Conservation (phyloP, 768 basidiomycete genomes). For the Amanita molliuscula region DNA sequence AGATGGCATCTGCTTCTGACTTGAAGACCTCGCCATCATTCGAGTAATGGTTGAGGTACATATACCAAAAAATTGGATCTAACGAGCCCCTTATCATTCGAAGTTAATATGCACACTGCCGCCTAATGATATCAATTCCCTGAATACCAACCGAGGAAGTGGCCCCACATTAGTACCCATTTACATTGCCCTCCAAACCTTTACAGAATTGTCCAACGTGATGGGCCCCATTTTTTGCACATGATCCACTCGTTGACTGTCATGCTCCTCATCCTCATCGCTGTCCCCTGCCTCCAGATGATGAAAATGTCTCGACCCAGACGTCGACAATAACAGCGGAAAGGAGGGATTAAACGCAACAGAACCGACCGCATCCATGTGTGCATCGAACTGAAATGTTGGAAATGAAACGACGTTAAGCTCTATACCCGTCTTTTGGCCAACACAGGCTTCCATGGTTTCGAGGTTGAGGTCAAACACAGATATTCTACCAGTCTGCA, state of each 20-base stretch:
- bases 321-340: conserved; percentile 49
- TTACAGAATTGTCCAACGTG: conserved; percentile 22
- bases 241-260: background rate
- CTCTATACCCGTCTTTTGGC: background rate
- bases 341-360: conserved; percentile 63
- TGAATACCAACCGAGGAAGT: too few species aligned
- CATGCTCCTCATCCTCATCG: conserved; percentile 5
- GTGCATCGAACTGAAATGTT: conserved; percentile 35
- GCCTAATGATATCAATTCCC: too few species aligned
- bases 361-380: conserved; percentile 66
- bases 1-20: too few species aligned
- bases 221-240: conserved; percentile 10
- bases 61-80: too few species aligned
- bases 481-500: conserved; percentile 40
- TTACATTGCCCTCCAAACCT: conserved; percentile 16
- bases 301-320: conserved; percentile 70
- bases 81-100: too few species aligned
- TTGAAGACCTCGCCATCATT: too few species aligned
- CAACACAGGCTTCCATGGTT: background rate
- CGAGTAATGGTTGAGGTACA: too few species aligned
- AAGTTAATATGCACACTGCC: too few species aligned
- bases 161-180: background rate
- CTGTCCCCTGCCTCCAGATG: conserved; percentile 15
- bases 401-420: conserved; percentile 13
- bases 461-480: conserved; percentile 33